A percentile compares a stretch with the other conserved stretches of the same genome.
Conservation (phyloP, 225 moss, liverwort and hornwort genomes). For the Marchantia paleacea region DNA sequence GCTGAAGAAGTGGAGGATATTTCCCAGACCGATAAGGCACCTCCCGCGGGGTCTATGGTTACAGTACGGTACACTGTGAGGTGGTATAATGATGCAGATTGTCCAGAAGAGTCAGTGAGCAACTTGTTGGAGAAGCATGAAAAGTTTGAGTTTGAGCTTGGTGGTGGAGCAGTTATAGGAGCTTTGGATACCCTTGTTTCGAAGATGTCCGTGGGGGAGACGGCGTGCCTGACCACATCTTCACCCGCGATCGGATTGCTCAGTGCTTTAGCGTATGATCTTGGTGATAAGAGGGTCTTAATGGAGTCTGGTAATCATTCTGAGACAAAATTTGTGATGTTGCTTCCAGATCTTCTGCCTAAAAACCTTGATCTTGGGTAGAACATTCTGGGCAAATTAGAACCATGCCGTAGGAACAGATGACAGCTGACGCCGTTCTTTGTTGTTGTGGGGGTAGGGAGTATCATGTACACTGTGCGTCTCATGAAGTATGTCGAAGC, state of each 20-base stretch:
- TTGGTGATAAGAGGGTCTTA: constrained; percentile 12
- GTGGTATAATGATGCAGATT: constrained; percentile 37
- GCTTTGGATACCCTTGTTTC: constrained; percentile 63
- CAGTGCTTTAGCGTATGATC: constrained; percentile 42
- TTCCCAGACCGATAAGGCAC: constrained; percentile 35
- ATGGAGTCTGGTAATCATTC: background rate
- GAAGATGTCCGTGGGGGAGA: constrained; percentile 67
- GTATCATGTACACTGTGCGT: constrained; percentile 68
- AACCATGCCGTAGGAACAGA: background rate
- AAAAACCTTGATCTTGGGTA: background rate
- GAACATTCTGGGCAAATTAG: background rate
- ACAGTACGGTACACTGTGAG: constrained; percentile 59
- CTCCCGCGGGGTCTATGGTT: constrained; percentile 71
- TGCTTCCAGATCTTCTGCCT: no score
- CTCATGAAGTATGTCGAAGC: constrained; percentile 73
- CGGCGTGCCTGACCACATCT: constrained; percentile 47
- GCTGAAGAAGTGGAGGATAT: constrained; percentile 18
- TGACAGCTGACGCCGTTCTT: background rate
- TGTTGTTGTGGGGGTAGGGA: constrained; percentile 25
- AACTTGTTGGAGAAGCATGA: constrained; percentile 54
- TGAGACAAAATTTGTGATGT: no score
- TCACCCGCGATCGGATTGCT: constrained; percentile 49
- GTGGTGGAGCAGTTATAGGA: constrained; percentile 67
- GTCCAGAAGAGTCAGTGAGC: constrained; percentile 6
- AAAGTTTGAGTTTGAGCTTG: constrained; percentile 84